Conservation (phyloP, 495 filamentous ascomycete species). For the Staphylotrichum longicolle region DNA sequence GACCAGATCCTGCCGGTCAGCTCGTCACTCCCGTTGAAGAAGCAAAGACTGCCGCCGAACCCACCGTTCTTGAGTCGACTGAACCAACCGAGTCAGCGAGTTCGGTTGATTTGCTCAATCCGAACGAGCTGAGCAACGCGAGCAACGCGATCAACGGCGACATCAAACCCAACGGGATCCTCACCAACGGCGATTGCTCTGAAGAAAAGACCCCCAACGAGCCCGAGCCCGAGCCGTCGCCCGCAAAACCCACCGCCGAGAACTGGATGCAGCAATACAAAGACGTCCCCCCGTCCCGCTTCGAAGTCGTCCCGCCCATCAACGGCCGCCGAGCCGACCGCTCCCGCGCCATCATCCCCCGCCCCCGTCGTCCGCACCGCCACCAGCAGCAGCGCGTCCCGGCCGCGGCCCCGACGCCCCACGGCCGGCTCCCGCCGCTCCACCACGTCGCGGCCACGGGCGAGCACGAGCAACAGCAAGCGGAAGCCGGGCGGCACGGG, state of each 20-base stretch:
- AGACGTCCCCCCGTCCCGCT: conserved; percentile 72
- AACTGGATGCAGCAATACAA: conserved; percentile 44
- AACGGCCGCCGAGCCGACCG: conserved; percentile 35
- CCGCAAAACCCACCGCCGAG: conserved; percentile 12
- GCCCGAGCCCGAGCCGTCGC: conserved; percentile 27
- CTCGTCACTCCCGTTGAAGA: conserved; percentile 22
- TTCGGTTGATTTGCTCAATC: neutral
- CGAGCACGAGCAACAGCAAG: conserved; percentile 30
- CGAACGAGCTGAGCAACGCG: neutral
- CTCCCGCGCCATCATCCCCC: conserved; percentile 29
- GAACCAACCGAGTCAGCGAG: conserved; percentile 38
- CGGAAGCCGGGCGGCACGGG: conserved; percentile 54
- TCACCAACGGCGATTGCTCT: conserved; percentile 21
- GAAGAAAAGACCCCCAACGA: conserved; percentile 28
- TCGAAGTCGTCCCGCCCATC: conserved; percentile 80
- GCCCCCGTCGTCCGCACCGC: conserved; percentile 33
- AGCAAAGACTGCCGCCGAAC: conserved; percentile 24
- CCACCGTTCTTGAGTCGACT: conserved; percentile 44
- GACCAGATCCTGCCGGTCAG: conserved; percentile 30
- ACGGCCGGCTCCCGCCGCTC: conserved; percentile 27
- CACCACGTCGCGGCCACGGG: conserved; percentile 33
- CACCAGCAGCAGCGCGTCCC: conserved; percentile 22
- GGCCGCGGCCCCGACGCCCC: conserved; percentile 30
- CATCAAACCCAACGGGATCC: conserved; percentile 26
- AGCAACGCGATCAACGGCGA: conserved; percentile 4